Evolutionary conservation across 192 early-diverging fungal genomes (phyloP).

Genomic region (Entophlyctis helioformis): DNA sequence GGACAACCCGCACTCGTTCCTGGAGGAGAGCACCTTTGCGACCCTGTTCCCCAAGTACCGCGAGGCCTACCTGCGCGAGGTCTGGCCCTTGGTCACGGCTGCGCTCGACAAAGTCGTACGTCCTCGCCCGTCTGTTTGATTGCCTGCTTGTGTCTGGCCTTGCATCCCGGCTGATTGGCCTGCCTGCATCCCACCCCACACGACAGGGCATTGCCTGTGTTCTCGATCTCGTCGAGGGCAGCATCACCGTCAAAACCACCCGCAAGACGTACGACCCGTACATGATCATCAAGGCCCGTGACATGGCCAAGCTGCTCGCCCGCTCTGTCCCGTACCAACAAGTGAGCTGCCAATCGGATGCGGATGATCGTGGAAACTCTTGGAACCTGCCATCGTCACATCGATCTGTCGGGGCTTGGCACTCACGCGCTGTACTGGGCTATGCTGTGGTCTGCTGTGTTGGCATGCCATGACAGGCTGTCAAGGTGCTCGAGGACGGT

Average conservation of each 20-base stretch:
- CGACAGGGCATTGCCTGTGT: slow-evolving; percentile 72
- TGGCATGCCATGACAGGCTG: no score
- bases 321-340: slow-evolving; percentile 90
- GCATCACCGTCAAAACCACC: slow-evolving; percentile 96
- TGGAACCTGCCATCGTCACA: no score
- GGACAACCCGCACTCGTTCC: slow-evolving; percentile 47
- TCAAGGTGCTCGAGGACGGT: slow-evolving; percentile 87
- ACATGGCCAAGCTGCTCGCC: slow-evolving; percentile 87
- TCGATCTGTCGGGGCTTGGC: no score
- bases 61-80: slow-evolving; percentile 82
- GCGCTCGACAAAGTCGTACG: slow-evolving; percentile 62
- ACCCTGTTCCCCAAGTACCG: slow-evolving; percentile 98
- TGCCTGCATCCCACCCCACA: no score
- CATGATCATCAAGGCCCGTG: slow-evolving; percentile 84
- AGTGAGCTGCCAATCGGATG: no score
- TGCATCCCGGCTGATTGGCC: no score
- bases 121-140: background rate
- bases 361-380: no score
- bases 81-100: slow-evolving; percentile 80
- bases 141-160: background rate
- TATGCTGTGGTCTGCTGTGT: background rate
- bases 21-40: slow-evolving; percentile 94
- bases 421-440: background rate
- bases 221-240: slow-evolving; percentile 91
- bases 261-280: slow-evolving; percentile 93